Conservation (phyloP, 129 eudicot genomes). For the Rutidosis leptorrhynchoides region DNA sequence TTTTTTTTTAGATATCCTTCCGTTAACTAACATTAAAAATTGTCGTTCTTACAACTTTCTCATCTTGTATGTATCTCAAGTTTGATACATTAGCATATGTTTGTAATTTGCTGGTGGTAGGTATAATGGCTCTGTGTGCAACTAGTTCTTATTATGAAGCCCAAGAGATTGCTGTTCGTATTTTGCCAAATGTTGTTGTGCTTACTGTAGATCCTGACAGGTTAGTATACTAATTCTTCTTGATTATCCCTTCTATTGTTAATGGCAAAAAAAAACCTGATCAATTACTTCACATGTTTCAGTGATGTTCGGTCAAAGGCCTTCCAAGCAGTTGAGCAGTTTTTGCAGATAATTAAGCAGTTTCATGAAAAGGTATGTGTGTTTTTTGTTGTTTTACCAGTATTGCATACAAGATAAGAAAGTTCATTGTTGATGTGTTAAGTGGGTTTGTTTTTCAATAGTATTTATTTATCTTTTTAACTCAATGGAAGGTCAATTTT, state of each 20-base stretch:
- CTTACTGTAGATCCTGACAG: slow-evolving; percentile 95
- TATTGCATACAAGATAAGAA: not conserved
- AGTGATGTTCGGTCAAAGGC: slow-evolving; percentile 94
- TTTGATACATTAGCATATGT: slow-evolving; percentile 21
- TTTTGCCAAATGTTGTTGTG: slow-evolving; percentile 78
- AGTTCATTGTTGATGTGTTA: slow-evolving; percentile 15
- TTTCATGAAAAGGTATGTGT: slow-evolving; percentile 59
- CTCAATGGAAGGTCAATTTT: slow-evolving; percentile 16
- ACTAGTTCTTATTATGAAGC: slow-evolving; percentile 82
- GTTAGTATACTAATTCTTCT: slow-evolving; percentile 51
- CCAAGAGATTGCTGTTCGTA: slow-evolving; percentile 81
- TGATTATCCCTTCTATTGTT: slow-evolving; percentile 9
- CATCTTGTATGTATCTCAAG: slow-evolving; percentile 8
- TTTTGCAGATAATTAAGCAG: slow-evolving; percentile 70
- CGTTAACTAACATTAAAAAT: not conserved
- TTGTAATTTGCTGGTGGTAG: slow-evolving; percentile 45
- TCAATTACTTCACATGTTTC: slow-evolving; percentile 9
- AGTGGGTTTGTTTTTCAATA: slow-evolving; percentile 11
- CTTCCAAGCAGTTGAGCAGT: slow-evolving; percentile 80
- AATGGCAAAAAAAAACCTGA: too few relatives aligned
- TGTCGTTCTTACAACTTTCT: not conserved
- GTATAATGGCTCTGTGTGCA: slow-evolving; percentile 85
- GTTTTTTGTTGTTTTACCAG: slow-evolving; percentile 5
- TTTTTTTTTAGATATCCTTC: not conserved
- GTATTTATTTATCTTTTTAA: slow-evolving; percentile 2